phyloP scores from a whole-genome alignment of 257 asterid genomes.

The Verbascum thapsus region DNA sequence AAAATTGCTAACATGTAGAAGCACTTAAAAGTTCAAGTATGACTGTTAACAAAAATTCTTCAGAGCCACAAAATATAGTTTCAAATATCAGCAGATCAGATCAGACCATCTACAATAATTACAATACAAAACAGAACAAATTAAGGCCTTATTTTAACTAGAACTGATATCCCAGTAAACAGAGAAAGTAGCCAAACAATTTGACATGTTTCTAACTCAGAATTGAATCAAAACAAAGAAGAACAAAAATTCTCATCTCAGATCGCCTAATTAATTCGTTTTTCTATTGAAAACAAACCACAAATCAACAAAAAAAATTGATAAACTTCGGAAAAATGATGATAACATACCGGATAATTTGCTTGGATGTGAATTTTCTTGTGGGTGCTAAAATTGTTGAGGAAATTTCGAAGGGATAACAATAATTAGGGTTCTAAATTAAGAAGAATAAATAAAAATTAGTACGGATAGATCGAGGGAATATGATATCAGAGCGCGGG shows the following conservation, averaged over 20 bases:
- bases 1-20: neutral
- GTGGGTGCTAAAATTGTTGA: neutral
- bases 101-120: conserved; percentile 18
- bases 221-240: conserved; percentile 31
- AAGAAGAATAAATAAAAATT: neutral
- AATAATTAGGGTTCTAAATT: conserved; percentile 18
- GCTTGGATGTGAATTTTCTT: too few relatives aligned
- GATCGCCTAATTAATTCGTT: conserved; percentile 32
- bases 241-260: conserved; percentile 31
- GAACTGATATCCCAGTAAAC: too few relatives aligned
- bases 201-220: conserved; percentile 14
- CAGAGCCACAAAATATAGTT: too few relatives aligned
- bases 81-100: conserved; percentile 25
- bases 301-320: neutral
- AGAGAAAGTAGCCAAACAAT: too few relatives aligned
- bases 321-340: conserved; percentile 13
- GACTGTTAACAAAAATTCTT: neutral
- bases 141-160: conserved; percentile 13
- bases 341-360: conserved; percentile 33
- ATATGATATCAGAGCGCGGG: too few relatives aligned
- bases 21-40: conserved; percentile 3
- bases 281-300: conserved; percentile 16
- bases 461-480: too few relatives aligned
- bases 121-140: conserved; percentile 22
- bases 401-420: too few relatives aligned